Evolutionary conservation across 148 eudicot genomes (phyloP).

Genomic region (Rhododendron kiyosumense): DNA sequence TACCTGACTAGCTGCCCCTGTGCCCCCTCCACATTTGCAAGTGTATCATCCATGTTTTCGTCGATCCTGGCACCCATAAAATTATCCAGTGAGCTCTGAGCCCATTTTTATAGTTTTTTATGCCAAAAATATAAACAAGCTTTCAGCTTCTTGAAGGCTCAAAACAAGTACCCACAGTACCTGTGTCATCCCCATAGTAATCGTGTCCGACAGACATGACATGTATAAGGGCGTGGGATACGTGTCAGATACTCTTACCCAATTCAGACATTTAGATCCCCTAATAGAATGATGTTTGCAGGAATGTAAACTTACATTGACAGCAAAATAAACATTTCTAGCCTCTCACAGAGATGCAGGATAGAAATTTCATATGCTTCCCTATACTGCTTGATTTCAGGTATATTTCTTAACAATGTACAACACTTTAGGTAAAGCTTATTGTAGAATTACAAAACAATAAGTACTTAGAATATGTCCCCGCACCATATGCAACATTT

Average conservation of each 20-base stretch:
- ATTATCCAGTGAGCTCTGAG: background rate
- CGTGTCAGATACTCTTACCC: background rate
- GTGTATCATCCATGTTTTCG: slow-evolving; percentile 67
- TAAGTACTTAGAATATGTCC: background rate
- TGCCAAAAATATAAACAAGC: background rate
- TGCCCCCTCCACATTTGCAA: slow-evolving; percentile 66
- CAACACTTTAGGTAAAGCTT: background rate
- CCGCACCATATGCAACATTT: background rate
- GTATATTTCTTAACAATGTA: background rate
- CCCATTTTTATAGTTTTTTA: background rate
- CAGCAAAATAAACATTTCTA: background rate
- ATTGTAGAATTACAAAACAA: background rate
- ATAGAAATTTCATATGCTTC: background rate
- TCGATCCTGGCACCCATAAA: slow-evolving; percentile 43
- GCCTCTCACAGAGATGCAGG: background rate
- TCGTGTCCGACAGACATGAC: background rate
- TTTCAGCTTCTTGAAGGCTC: background rate
- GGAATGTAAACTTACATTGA: background rate
- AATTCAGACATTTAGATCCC: background rate
- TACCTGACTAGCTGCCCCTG: slow-evolving; percentile 28
- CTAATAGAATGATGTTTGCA: background rate
- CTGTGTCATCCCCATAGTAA: background rate
- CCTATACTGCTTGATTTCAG: background rate
- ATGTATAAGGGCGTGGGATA: background rate
- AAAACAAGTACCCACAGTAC: background rate